Base-by-base conservation (phyloP, 2,329 filamentous ascomycete genomes). In the Meredithiella fracta region DNA sequence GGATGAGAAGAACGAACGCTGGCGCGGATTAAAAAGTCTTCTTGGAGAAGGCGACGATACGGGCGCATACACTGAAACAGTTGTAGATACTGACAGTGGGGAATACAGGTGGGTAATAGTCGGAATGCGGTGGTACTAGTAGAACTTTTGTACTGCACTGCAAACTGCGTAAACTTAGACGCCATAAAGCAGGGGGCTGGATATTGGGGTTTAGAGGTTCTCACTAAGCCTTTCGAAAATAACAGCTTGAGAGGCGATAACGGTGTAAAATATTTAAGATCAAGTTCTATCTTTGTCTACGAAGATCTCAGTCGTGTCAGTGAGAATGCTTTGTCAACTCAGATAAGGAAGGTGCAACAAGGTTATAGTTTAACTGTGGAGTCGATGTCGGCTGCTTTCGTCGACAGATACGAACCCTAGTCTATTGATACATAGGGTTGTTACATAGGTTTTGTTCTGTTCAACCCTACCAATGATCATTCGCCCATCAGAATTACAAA, bases 71-170 rank as follows among this genome's bases (percentile, higher is more conserved):
- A 31, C 17, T 17, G 17, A 23, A 11, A 23, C 50, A 25, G 31
- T n/a, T 23, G 34, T 31, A 52, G n/a, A 52, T 17, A 38, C 34
- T 37, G 31, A 22, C 17, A 9, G 50, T 31, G 50, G 31, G 31
- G 50, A 22, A 23, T 22, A 15, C 14, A 52, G 34, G 31, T 40
- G 50, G 50, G 22, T 52, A 52, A 31, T 29, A 37, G 50, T 37
- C 20, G 31, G 50, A 38, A 23, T 52, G 22, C 31, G 31, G 50
- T 22, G 50, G 50, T 38, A 37, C 50, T 52, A 38, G 17, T 23
- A 31, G 31, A 22, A 52, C 50, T 52, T 52, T 52, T 52, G 50
- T 52, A 38, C 50, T 11, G 31, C 50, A 25, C n/a, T 38, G 31
- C n/a, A 49, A 49, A 14, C 22, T 22, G 44, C 25, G 44, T 49